Evolutionary conservation across 1,139 yeast species (phyloP), one percentile per base, ranked within the genome.

Genomic region (Sugiyamaella grinbergsii): DNA sequence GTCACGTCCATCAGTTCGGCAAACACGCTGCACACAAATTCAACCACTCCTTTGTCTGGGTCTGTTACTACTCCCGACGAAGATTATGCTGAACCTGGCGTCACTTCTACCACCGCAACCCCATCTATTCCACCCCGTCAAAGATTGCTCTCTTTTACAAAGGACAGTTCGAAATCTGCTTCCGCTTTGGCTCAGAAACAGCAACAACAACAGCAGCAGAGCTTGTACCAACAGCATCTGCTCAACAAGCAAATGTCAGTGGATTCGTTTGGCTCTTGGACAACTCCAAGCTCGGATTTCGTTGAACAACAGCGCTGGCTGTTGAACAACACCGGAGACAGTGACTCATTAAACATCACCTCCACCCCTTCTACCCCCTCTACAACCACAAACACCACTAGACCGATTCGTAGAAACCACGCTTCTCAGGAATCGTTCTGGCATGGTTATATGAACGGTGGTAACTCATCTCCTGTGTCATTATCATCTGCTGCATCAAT

Each of bases 221-320:
- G 36, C 11, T 32, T 6, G 8, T 32, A 39, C 11, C 47, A 33
- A 34, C 48, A 34, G 19, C 43, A 19, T 8, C n/a, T 29, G 10
- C 47, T 56, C 31, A 26, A 31, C 34, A 53, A 52, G 16, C 49
- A 56, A 26, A 26, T 44, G 19, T 56, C 58, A 5, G 34, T 38
- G 16, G 60, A 57, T 39, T 57, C 59, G 32, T 60, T 60, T 47
- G 63, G 59, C 10, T 43, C 47, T 20, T 60, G 63, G 63, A 53
- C 56, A 5, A 46, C 60, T 1, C 57, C 62, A 4, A 58, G 55
- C 42, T 20, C 56, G 10, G 61, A 58, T 32, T 60, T 60, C 34
- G 52, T 59, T 36, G 63, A 60, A 43, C 61, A 59, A 40, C 63
- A 60, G 49, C 49, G 54, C 23, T 59, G 62, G 63, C 54, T 60